Conservation (phyloP, 2,329 filamentous ascomycete species). For the Ophiocordyceps robertsii region DNA sequence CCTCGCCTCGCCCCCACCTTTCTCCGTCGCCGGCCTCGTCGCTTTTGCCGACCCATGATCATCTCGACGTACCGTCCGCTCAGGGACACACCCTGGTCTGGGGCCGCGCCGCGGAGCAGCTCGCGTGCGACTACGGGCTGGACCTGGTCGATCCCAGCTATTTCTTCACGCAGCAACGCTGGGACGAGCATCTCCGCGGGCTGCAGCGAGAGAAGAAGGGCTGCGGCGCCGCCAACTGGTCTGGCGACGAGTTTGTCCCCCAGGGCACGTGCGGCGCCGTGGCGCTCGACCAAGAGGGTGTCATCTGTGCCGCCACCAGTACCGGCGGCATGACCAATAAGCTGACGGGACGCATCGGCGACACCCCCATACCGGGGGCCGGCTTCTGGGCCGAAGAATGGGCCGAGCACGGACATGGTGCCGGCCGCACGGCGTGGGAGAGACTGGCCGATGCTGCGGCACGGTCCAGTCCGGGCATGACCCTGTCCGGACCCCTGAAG, state of each 20-base stretch:
- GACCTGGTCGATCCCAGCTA: slow-evolving; percentile 57
- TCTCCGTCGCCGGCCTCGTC: no score
- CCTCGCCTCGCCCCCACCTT: no score
- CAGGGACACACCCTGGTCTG: slow-evolving; percentile 59
- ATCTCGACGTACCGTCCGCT: slow-evolving; percentile 37
- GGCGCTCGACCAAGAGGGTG: slow-evolving; percentile 62
- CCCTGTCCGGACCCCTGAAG: slow-evolving; percentile 24
- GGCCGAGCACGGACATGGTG: slow-evolving; percentile 15
- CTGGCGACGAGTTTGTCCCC: slow-evolving; percentile 52
- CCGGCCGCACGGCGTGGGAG: slow-evolving; percentile 3
- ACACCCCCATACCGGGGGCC: slow-evolving; percentile 71
- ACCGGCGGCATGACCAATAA: slow-evolving; percentile 83
- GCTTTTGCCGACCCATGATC: neutral
- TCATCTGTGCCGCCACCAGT: slow-evolving; percentile 54
- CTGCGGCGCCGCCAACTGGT: slow-evolving; percentile 14
- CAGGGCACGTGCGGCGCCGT: slow-evolving; percentile 81
- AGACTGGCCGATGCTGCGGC: neutral
- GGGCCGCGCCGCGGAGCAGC: slow-evolving; percentile 52
- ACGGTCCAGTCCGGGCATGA: slow-evolving; percentile 3
- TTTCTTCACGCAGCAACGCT: slow-evolving; percentile 66
- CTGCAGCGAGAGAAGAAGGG: slow-evolving; percentile 6
- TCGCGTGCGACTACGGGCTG: slow-evolving; percentile 56
- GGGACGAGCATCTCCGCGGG: slow-evolving; percentile 63
- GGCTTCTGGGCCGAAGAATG: slow-evolving; percentile 89
- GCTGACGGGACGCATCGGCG: slow-evolving; percentile 69